Evolutionary conservation across 768 basidiomycete species (phyloP), one percentile per base, ranked within the genome.

Genomic region (Crassisporium funariophilum): DNA sequence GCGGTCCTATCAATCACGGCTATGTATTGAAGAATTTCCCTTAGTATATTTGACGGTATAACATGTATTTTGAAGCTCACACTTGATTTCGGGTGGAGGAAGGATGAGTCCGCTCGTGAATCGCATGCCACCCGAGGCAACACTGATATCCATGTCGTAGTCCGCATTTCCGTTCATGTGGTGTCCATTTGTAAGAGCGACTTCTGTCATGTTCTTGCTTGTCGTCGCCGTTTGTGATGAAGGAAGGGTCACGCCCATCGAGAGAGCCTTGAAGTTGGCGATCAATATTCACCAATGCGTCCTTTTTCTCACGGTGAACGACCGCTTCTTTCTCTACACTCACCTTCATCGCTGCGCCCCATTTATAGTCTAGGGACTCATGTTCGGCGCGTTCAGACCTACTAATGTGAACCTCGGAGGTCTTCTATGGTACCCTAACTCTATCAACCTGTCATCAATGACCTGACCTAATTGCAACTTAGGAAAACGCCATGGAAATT

Each of bases 401-500:
- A 81, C 86, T 21, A 74, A 77, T 58, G 77, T 83, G 53, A 80
- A 76, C 54, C 72, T 76, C 25, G 77, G 84, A 31, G 95, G 95
- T 67, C 82, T 98, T 39, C 76, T 97, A 47, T 97, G 95, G 95
- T 93, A 22, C 35, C 25, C 17, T 15, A n/a, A 4, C 20, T 50
- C 25, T 31, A 16, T 21, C 23, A 27, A 46, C 4, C 1, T n/a
- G n/a, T n/a, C 16, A 29, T 39, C 33, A 22, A 21, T 19, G n/a
- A 22, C 2, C n/a, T 33, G 36, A 23, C 40, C 44, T 21, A 17
- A 57, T 24, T 54, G 16, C 22, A 5, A 31, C 41, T 11, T 61
- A 98, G 95, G 95, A 98, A 98, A 73, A 83, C 78, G 12, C 95
- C 95, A 41, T 98, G 91, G 91, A 86, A 90, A 61, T 69, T 99